Evolutionary conservation across 257 asterid genomes (phyloP).

Genomic region (Coffea eugenioides): DNA sequence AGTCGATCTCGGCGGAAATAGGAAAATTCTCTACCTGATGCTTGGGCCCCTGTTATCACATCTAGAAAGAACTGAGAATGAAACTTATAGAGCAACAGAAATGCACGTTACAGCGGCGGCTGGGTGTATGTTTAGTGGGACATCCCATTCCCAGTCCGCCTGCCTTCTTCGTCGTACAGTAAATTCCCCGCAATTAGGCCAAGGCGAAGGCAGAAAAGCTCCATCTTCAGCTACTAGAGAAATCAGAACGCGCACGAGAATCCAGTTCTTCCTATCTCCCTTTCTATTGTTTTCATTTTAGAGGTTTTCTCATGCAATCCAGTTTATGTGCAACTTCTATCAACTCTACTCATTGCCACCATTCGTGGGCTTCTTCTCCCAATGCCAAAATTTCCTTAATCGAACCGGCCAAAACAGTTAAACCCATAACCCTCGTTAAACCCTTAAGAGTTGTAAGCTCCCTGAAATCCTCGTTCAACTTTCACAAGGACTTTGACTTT

Average conservation of each 20-base stretch:
- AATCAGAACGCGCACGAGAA: neutral
- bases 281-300: too few relatives aligned
- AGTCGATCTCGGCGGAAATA: too few relatives aligned
- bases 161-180: neutral
- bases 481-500: conserved; percentile 26
- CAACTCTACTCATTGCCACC: conserved; percentile 11
- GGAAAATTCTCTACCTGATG: neutral
- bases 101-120: neutral
- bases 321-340: conserved; percentile 9
- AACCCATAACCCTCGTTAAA: conserved; percentile 30
- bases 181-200: neutral
- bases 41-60: neutral
- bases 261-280: too few relatives aligned
- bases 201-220: neutral
- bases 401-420: conserved; percentile 23
- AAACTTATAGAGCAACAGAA: too few relatives aligned
- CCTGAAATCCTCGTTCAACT: conserved; percentile 32
- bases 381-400: conserved; percentile 21
- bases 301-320: conserved; percentile 21
- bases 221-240: neutral
- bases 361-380: conserved; percentile 28
- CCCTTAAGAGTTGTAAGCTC: conserved; percentile 21
- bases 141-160: neutral
- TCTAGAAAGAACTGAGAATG: too few relatives aligned
- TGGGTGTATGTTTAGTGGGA: neutral